Evolutionary conservation across 805 yeast species (phyloP).

Genomic region (Cyberlindnera petersonii): DNA sequence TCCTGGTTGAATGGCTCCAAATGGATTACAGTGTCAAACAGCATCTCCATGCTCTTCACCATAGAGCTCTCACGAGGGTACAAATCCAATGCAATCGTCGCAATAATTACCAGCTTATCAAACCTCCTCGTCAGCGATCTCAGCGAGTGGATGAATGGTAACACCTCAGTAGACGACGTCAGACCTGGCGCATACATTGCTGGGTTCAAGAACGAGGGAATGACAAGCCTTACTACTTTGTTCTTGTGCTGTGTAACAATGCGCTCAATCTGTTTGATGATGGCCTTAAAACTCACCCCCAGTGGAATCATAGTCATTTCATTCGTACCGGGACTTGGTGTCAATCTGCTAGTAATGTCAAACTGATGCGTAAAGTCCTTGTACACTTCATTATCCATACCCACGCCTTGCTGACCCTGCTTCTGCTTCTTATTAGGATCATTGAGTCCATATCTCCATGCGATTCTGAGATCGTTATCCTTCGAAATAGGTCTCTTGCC

Average conservation of each 20-base stretch:
- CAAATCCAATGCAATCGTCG: constrained; percentile 61
- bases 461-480: constrained; percentile 65
- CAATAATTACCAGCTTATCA: constrained; percentile 44
- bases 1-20: constrained; percentile 80
- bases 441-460: constrained; percentile 83
- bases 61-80: constrained; percentile 52
- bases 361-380: constrained; percentile 62
- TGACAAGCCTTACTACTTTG: constrained; percentile 56
- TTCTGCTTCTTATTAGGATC: constrained; percentile 29
- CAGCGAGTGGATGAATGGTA: constrained; percentile 61
- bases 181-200: constrained; percentile 56
- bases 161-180: constrained; percentile 42
- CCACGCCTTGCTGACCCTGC: constrained; percentile 19
- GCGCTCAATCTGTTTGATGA: constrained; percentile 40
- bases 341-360: constrained; percentile 68
- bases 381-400: constrained; percentile 32
- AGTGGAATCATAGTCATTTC: constrained; percentile 59
- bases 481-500: constrained; percentile 2
- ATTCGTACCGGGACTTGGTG: constrained; percentile 59
- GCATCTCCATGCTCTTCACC: constrained; percentile 49
- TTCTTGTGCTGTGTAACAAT: constrained; percentile 40
- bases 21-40: constrained; percentile 66
- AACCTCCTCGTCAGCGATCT: constrained; percentile 48
- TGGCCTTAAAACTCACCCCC: constrained; percentile 24
- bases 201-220: constrained; percentile 82